Evolutionary conservation across 495 filamentous ascomycete genomes (phyloP).

Genomic region (Penicillium maclennaniae): DNA sequence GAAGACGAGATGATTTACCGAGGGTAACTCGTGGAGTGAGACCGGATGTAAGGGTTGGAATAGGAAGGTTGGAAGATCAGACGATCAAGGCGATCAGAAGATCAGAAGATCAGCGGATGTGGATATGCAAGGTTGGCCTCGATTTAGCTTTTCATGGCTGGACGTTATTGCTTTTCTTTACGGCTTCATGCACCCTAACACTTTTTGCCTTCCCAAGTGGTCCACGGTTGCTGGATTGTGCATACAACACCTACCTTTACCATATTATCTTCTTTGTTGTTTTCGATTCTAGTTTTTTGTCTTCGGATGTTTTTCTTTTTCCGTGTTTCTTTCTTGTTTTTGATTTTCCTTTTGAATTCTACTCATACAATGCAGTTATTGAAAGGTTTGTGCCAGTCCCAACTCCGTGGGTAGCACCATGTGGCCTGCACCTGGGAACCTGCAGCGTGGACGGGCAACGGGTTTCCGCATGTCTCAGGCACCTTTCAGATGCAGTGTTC

Average conservation of each 20-base stretch:
- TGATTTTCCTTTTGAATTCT: neutral
- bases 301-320: neutral
- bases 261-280: too few relatives aligned
- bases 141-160: conserved; percentile 9
- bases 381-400: neutral
- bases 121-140: conserved; percentile 8
- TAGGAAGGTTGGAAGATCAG: conserved; percentile 14
- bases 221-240: too few relatives aligned
- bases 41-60: conserved; percentile 20
- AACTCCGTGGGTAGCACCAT: conserved; percentile 18
- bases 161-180: conserved; percentile 8
- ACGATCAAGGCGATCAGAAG: conserved; percentile 21
- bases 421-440: conserved; percentile 15
- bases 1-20: neutral
- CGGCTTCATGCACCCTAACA: neutral
- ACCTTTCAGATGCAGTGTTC: neutral
- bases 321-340: neutral
- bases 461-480: conserved; percentile 14
- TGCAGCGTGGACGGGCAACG: conserved; percentile 13
- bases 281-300: neutral
- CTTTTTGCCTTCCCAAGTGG: neutral
- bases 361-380: neutral
- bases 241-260: neutral
- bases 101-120: conserved; percentile 18
- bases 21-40: conserved; percentile 15